These are phyloP conservation scores for Vicia villosa DNA, from an alignment of 306 rosid genomes.

Conservation along the genomic window DNA sequence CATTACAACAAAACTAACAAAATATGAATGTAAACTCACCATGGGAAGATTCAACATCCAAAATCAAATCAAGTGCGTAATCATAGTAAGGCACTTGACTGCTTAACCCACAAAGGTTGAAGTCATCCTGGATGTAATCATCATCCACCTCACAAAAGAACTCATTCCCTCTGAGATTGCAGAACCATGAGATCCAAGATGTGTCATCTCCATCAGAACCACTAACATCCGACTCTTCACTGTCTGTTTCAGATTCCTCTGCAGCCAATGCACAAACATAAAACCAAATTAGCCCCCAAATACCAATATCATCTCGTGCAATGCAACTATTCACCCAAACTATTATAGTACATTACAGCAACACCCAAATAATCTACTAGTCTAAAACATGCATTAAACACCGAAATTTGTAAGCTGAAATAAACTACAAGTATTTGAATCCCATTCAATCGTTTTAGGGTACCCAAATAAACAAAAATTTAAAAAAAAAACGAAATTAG, in stretches of 20 bases:
- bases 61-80: constrained; percentile 95
- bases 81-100: constrained; percentile 99
- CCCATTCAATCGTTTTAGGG: neutral
- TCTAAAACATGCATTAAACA: constrained; percentile 13
- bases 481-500: constrained; percentile 3
- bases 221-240: constrained; percentile 96
- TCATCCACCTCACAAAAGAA: constrained; percentile 98
- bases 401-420: constrained; percentile 7
- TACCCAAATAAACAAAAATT: no score
- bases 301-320: neutral
- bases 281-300: constrained; percentile 19
- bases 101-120: constrained; percentile 96
- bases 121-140: constrained; percentile 97
- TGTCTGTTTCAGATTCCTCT: constrained; percentile 95
- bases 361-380: neutral
- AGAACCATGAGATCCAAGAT: constrained; percentile 99
- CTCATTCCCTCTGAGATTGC: constrained; percentile 95
- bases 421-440: neutral
- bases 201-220: constrained; percentile 99
- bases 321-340: neutral
- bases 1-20: neutral
- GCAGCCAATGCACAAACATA: constrained; percentile 44
- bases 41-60: constrained; percentile 97
- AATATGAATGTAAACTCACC: constrained; percentile 52
- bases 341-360: constrained; percentile 4